Percentiles rank a stretch among this genome's conserved stretches.
Conservation (phyloP, 352 stramenopile species). For the Poterioochromonas sp. region DNA sequence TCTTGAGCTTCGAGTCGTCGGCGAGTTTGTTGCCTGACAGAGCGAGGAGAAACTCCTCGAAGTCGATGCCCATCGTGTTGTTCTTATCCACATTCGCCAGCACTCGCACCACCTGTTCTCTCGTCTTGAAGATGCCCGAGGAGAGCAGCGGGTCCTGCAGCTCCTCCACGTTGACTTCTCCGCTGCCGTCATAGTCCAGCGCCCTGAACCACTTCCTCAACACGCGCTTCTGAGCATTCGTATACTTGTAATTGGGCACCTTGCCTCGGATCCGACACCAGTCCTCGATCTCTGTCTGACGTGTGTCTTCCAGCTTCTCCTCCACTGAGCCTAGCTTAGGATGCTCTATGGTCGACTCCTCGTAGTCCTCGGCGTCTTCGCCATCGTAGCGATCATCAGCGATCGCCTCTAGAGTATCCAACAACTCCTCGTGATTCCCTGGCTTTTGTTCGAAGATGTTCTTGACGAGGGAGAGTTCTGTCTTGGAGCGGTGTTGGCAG, state of each 20-base stretch:
- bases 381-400: background rate
- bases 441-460: background rate
- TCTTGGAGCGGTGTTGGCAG: background rate
- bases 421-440: background rate
- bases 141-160: conserved; percentile 15
- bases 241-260: background rate
- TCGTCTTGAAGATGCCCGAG: conserved; percentile 4
- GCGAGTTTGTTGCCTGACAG: conserved; percentile 6
- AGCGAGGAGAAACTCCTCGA: conserved; percentile 16
- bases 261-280: background rate
- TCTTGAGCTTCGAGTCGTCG: background rate
- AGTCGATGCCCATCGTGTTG: conserved; percentile 25
- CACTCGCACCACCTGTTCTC: background rate
- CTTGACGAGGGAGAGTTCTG: background rate
- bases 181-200: conserved; percentile 6
- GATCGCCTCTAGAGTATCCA: background rate
- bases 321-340: background rate
- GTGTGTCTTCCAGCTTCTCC: conserved; percentile 9
- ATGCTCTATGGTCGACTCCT: background rate
- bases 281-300: background rate
- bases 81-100: conserved; percentile 20
- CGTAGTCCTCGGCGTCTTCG: background rate
- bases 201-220: conserved; percentile 6
- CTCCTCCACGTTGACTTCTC: conserved; percentile 10
- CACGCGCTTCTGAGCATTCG: background rate